Base-by-base conservation (phyloP, 148 eudicot species). In the Diospyros lotus region DNA sequence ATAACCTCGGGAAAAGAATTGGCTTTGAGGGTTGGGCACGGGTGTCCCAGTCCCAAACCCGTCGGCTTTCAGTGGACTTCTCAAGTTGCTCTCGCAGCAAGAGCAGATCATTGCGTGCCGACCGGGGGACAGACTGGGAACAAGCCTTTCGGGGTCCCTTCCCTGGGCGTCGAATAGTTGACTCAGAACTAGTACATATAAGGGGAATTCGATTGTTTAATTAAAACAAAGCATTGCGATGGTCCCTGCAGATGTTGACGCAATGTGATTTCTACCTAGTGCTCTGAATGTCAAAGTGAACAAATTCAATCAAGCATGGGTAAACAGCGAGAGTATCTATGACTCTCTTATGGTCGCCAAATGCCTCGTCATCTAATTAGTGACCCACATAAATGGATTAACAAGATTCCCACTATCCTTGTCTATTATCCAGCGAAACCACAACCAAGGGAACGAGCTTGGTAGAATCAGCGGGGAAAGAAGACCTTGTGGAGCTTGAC, bases 221-320 rank as follows among this genome's bases (percentile, higher is more conserved):
- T 68, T 75, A 66, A 52, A 58, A 40, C n/a, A 58, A 58, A 54
- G 58, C n/a, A 69, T 69, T 58, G 2, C 43, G 1, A 74, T 45
- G 76, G 69, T 74, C 53, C 77, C 38, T 53, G 38, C 11, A 15
- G 48, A 74, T 74, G 77, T 10, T 74, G 42, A 63, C 69, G 50
- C 51, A 74, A 74, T 74, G 77, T 74, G 46, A 74, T 74, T 74
- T 64, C 51, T 74, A 13, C 77, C 69, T 50, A 74, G 38, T 64
- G 75, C 75, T 73, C 41, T 73, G 54, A 73, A 68, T 75, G 68
- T 64, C 68, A 74, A 74, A 66, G 69, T 52, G 69, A 74, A 52
- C 70, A 39, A 75, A n/a, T 42, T 62, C 74, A 60, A 40, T 52
- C 69, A 69, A 62, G 79, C 39, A 51, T 18, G 48, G 68, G 68